Evolutionary conservation across 139 green algal genomes (phyloP), one percentile per base, ranked within the genome.

Genomic region (Chlorokybus atmophyticus): DNA sequence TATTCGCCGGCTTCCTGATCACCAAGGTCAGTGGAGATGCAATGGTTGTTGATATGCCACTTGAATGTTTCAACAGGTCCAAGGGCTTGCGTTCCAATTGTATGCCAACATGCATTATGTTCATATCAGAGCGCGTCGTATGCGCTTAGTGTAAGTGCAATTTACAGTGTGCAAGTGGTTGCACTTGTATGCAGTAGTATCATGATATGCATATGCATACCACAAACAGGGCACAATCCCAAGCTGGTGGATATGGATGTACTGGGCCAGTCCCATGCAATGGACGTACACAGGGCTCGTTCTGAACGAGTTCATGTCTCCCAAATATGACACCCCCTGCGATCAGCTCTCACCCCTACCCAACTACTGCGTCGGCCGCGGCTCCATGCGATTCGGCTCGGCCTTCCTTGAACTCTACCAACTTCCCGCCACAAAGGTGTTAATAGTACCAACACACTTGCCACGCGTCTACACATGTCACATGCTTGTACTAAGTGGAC

Each of bases 1-100:
- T 71, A 4, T 71, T 71, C 32, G 44, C 63, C 23, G 63, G 63
- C 14, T 71, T 71, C 29, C 53, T 71, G 4, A 64, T 71, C 19
- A 50, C 32, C 1, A 61, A 61, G 44, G 27, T 32, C 24, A 71
- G n/a, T n/a, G n/a, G n/a, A n/a, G n/a, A n/a, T n/a, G n/a, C n/a
- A n/a, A n/a, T n/a, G n/a, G n/a, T n/a, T n/a, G n/a, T n/a, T n/a
- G n/a, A n/a, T n/a, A n/a, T n/a, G n/a, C n/a, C n/a, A n/a, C n/a
- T n/a, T n/a, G n/a, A n/a, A n/a, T n/a, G n/a, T n/a, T n/a, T n/a
- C n/a, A n/a, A n/a, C n/a, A n/a, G n/a, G n/a, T n/a, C n/a, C n/a
- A n/a, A n/a, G n/a, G n/a, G n/a, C n/a, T n/a, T n/a, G n/a, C n/a
- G n/a, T n/a, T n/a, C n/a, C n/a, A n/a, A n/a, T n/a, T n/a, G n/a